Percentiles rank a stretch among this genome's conserved stretches.
phyloP scores from a whole-genome alignment of 225 moss, liverwort and hornwort species.

The Bryoerythrophyllum caledonicum region DNA sequence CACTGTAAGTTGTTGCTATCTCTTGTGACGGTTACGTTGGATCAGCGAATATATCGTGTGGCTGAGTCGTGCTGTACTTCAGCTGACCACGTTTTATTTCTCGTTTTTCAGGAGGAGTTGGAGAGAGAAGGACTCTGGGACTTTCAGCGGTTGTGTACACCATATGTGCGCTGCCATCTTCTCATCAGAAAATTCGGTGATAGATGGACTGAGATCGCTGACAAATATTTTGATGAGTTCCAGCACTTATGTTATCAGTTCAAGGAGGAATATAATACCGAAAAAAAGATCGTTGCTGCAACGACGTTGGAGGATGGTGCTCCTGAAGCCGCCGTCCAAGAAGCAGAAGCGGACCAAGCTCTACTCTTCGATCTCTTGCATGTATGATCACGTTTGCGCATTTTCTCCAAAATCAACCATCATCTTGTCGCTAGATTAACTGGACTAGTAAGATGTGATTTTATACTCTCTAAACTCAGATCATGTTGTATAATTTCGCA shows the following conservation, averaged over 20 bases:
- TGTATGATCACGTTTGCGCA: slow-evolving; percentile 38
- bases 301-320: slow-evolving; percentile 50
- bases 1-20: slow-evolving; percentile 48
- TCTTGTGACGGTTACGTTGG: background rate
- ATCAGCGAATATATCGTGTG: too few species aligned
- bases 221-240: slow-evolving; percentile 78
- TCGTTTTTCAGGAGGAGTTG: slow-evolving; percentile 64
- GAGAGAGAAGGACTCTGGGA: slow-evolving; percentile 89
- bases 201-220: slow-evolving; percentile 76
- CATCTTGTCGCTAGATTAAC: background rate
- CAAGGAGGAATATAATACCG: slow-evolving; percentile 76
- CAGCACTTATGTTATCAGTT: slow-evolving; percentile 86
- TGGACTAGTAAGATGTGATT: background rate
- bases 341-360: slow-evolving; percentile 50
- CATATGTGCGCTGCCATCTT: slow-evolving; percentile 86
- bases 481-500: slow-evolving; percentile 25
- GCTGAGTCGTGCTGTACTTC: background rate
- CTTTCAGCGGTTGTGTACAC: slow-evolving; percentile 74
- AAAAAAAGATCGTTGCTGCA: slow-evolving; percentile 70
- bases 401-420: background rate
- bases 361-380: slow-evolving; percentile 72
- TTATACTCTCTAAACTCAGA: background rate
- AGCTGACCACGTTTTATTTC: slow-evolving; percentile 13
- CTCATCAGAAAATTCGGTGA: slow-evolving; percentile 77
- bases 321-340: slow-evolving; percentile 41